Evolutionary conservation across 495 filamentous ascomycete species (phyloP), one percentile per base, ranked within the genome.

Genomic region (Cairneyella variabilis): DNA sequence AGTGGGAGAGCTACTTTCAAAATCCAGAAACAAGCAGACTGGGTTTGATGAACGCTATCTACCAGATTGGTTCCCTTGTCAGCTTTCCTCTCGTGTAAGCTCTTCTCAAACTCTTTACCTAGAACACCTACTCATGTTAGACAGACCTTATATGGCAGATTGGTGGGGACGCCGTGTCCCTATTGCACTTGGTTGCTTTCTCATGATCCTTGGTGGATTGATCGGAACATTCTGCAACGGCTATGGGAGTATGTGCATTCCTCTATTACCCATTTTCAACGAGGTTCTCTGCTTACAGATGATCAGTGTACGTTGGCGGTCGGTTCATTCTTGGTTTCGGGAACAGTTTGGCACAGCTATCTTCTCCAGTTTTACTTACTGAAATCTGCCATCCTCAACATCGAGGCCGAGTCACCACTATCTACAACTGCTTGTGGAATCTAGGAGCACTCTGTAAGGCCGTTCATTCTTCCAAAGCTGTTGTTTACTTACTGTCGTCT

Each of bases 1-100:
- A 65, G 26, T 82, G 78, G 78, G 66, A 76, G 51, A 41, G 41
- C 11, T 77, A 70, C 64, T 80, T 81, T 53, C 62, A 66, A 38
- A 48, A 82, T 55, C 84, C 84, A 0, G 38, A 58, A 14, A 77
- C 76, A 3, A 68, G 72, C 1, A 66, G 69, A 48, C 76, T 83
- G 21, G 84, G 84, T 65, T 74, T 88, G 34, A 76, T 89, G 9
- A 79, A 74, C 46, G 79, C 82, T n/a, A 75, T 86, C 61, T 83
- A 86, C 75, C 80, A 82, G 57, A 79, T 86, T 51, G 84, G 84
- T 53, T 80, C 75, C 49, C 73, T 88, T 56, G 71, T 69, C 36
- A 82, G 82, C 22, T 82, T 86, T 43, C 84, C 83, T 26, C 62
- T 84, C 8, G 83, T 85, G 77, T 82, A 69, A 66, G 77, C 64